A percentile compares a stretch with the other conserved stretches of the same genome.
phyloP scores from a whole-genome alignment of 1,284 basidiomycete species.

The Cutaneotrichosporon mucoides region DNA sequence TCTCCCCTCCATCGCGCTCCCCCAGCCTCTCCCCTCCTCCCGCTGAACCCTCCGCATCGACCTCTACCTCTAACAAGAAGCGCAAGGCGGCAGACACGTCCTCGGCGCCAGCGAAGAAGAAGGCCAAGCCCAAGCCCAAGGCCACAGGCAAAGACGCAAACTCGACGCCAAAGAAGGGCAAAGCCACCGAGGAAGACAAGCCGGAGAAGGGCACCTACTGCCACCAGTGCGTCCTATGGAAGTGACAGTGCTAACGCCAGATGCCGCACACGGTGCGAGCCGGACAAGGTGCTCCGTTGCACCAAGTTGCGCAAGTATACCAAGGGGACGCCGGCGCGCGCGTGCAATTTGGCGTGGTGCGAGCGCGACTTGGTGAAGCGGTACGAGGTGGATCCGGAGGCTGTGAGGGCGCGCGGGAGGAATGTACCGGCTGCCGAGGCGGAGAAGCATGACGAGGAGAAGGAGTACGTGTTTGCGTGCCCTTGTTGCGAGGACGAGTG shows the following conservation, averaged over 20 bases:
- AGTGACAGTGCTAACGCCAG: slow-evolving; percentile 2
- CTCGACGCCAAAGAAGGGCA: neutral
- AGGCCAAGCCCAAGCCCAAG: slow-evolving; percentile 12
- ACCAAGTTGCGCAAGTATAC: slow-evolving; percentile 25
- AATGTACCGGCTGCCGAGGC: slow-evolving; percentile 3
- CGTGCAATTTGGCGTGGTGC: slow-evolving; percentile 36
- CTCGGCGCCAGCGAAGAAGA: slow-evolving; percentile 5
- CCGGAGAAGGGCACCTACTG: slow-evolving; percentile 27
- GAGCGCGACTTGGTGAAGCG: slow-evolving; percentile 25
- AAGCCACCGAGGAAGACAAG: slow-evolving; percentile 4
- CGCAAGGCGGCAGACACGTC: slow-evolving; percentile 5
- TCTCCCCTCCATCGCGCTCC: neutral
- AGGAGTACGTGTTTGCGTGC: slow-evolving; percentile 25
- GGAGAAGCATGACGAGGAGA: slow-evolving; percentile 12
- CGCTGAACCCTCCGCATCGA: neutral
- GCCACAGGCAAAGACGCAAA: neutral
- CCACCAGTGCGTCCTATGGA: slow-evolving; percentile 28
- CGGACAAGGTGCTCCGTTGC: slow-evolving; percentile 27
- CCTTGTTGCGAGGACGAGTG: slow-evolving; percentile 34
- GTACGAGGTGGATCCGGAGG: slow-evolving; percentile 22
- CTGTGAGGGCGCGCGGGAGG: slow-evolving; percentile 4
- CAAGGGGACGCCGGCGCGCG: slow-evolving; percentile 13
- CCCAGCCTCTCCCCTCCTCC: neutral
- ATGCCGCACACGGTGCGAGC: slow-evolving; percentile 16
- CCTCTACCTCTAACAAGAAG: slow-evolving; percentile 3